Percentiles rank a stretch among this genome's conserved stretches.
These are phyloP conservation scores for Cercospora beticola DNA, from an alignment of 2,329 filamentous ascomycete genomes.

Conservation along the genomic window DNA sequence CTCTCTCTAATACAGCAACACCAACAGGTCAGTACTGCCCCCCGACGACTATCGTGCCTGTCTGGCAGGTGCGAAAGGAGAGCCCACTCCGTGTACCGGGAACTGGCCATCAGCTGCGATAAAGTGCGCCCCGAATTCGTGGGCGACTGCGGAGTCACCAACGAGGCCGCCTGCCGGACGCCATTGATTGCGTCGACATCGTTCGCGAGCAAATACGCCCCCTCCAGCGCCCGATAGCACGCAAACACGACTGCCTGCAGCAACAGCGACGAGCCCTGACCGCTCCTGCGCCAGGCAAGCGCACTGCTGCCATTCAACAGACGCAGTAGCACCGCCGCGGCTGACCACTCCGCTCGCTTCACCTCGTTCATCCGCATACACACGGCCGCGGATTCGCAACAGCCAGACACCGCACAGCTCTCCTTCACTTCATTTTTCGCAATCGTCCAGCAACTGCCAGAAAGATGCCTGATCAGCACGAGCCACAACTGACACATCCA, in stretches of 20 bases:
- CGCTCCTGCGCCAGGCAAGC: slow-evolving; percentile 7
- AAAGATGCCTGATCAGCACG: slow-evolving; percentile 4
- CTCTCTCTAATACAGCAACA: background rate
- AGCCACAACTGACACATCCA: slow-evolving; percentile 2
- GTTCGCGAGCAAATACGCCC: background rate
- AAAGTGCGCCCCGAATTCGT: slow-evolving; percentile 1
- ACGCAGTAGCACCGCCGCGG: background rate
- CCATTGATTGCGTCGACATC: background rate
- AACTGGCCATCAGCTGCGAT: background rate
- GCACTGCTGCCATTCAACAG: background rate
- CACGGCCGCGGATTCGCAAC: background rate
- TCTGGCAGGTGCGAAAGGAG: background rate
- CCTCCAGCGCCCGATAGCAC: background rate
- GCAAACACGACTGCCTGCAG: background rate
- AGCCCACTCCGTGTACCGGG: background rate
- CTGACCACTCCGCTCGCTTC: background rate
- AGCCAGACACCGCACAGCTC: background rate
- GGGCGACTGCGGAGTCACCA: background rate
- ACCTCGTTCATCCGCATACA: background rate
- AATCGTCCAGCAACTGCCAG: background rate
- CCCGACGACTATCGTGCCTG: background rate
- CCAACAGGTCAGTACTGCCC: slow-evolving; percentile 2
- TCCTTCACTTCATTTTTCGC: slow-evolving; percentile 4
- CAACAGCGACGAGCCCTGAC: slow-evolving; percentile 4
- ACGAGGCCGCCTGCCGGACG: background rate